phyloP scores from a whole-genome alignment of 2,329 filamentous ascomycete genomes.

The Sarocladium kiliense region DNA sequence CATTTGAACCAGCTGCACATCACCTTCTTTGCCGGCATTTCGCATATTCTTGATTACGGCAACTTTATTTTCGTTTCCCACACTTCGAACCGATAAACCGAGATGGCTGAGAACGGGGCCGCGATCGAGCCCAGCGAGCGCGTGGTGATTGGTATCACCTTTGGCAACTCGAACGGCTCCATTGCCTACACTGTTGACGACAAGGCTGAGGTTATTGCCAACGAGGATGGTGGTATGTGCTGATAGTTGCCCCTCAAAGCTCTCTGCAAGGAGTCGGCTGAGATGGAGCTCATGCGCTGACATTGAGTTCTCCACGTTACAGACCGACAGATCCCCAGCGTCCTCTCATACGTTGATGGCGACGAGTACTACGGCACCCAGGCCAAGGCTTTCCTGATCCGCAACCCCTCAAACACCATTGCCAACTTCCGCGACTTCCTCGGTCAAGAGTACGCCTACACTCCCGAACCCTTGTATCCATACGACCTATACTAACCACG shows the following conservation, averaged over 20 bases:
- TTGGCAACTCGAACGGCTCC: constrained; percentile 97
- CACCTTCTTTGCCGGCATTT: not conserved
- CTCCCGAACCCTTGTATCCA: constrained; percentile 3
- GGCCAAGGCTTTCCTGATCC: constrained; percentile 87
- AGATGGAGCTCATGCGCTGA: not conserved
- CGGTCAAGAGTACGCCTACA: constrained; percentile 71
- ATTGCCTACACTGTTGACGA: constrained; percentile 92
- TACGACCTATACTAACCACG: constrained; percentile 10
- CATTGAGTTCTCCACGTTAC: constrained; percentile 10
- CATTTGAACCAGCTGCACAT: not conserved
- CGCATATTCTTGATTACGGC: not conserved
- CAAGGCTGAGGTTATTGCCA: constrained; percentile 96
- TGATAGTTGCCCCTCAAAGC: not conserved
- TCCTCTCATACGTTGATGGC: constrained; percentile 89
- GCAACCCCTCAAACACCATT: constrained; percentile 89
- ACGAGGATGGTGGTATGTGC: constrained; percentile 85
- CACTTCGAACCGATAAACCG: not conserved
- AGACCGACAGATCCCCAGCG: constrained; percentile 96
- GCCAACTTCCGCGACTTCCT: constrained; percentile 95
- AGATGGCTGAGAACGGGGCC: constrained; percentile 43
- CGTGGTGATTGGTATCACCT: constrained; percentile 87
- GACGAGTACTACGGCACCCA: constrained; percentile 97
- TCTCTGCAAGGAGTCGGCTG: not conserved
- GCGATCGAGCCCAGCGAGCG: constrained; percentile 52
- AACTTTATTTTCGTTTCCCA: not conserved